These are phyloP conservation scores for Exidia glandulosa DNA, from an alignment of 768 basidiomycete species.

Conservation along the genomic window DNA sequence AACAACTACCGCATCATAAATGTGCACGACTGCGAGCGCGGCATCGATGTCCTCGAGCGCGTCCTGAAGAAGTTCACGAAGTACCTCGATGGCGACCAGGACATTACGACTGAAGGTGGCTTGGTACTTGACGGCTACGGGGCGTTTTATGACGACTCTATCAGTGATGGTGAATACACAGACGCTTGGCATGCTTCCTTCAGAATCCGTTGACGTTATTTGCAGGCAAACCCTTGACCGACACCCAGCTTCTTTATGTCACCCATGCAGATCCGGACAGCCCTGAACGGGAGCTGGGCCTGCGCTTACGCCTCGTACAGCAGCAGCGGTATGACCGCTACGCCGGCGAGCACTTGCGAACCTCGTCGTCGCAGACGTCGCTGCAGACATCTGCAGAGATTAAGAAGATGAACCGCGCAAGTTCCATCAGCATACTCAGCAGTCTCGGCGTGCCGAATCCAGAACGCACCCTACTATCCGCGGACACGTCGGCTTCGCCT, in stretches of 20 bases:
- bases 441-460: constrained; percentile 83
- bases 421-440: constrained; percentile 87
- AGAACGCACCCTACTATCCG: constrained; percentile 39
- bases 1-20: constrained; percentile 58
- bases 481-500: not conserved
- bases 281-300: constrained; percentile 65
- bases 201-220: not conserved
- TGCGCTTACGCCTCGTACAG: constrained; percentile 53
- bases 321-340: constrained; percentile 1
- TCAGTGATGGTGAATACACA: constrained; percentile 40
- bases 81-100: constrained; percentile 30
- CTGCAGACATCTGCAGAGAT: constrained; percentile 9
- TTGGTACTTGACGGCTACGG: constrained; percentile 85
- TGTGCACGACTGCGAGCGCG: constrained; percentile 67
- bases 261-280: constrained; percentile 74
- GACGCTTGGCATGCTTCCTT: constrained; percentile 4
- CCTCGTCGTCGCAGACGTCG: not conserved
- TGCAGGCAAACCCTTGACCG: constrained; percentile 64
- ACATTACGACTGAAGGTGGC: constrained; percentile 56
- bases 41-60: constrained; percentile 78
- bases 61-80: constrained; percentile 88
- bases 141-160: constrained; percentile 57
- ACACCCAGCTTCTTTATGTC: constrained; percentile 70
- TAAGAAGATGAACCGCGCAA: constrained; percentile 78
- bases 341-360: constrained; percentile 15